Evolutionary conservation across 192 early-diverging fungal genomes (phyloP), one percentile per base, ranked within the genome.

Genomic region (Glomus cerebriforme): DNA sequence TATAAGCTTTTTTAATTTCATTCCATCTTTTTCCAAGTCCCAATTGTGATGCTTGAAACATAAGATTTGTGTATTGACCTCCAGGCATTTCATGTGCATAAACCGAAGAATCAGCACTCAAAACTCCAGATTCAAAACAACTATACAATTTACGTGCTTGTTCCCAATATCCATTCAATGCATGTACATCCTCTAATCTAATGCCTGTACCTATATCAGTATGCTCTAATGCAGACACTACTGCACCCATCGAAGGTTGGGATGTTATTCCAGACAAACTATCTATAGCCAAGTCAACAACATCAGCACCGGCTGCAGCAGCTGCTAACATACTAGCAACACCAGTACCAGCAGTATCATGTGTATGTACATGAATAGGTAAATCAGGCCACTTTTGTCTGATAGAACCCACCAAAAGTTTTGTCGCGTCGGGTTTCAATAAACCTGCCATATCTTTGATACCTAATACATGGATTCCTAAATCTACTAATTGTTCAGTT

Each of bases 361-460:
- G 97, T 22, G 95, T 95, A 85, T 98, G 96, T 60, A 99, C 91
- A 83, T 98, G 97, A 78, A 99, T 98, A 9, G 95, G 95, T 35
- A 99, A 86, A 79, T 94, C 89, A 2, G 97, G 97, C 88, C 94
- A 93, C 45, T 88, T 89, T 77, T 90, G 82, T 60, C 97, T 90
- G 82, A 99, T 96, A 64, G 95, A 88, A 39, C 95, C 92, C 63
- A 99, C 82, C n/a, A 99, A 84, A 54, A 97, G 79, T 45, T 83
- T 94, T 32, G 97, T 96, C 5, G 95, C 96, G 26, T 91, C 87
- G 13, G 97, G 97, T 88, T 97, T 97, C 75, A 98, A 89, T 49
- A 97, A 87, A 54, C 97, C 97, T 72, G 97, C 97, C 97, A 99
- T 99, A 82, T 99, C 97, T 86, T 96, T 96, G 81, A 96, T 93